Evolutionary conservation across 108 stramenopile species (phyloP).

Genomic region (Cyclotella sp.): DNA sequence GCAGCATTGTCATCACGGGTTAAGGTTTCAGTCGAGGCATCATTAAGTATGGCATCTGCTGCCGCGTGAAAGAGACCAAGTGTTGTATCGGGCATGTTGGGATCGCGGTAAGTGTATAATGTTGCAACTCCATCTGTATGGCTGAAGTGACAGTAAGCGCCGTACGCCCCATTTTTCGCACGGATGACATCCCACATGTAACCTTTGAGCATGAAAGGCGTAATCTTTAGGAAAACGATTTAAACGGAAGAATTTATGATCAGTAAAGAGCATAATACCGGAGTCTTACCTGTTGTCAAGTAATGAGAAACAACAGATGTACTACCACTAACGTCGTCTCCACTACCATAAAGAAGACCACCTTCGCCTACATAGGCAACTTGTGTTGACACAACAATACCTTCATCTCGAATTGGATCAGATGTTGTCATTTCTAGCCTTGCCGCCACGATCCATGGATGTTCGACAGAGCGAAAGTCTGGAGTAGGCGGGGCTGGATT

Average conservation of each 20-base stretch:
- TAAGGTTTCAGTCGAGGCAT: conserved; percentile 35
- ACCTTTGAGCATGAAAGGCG: conserved; percentile 25
- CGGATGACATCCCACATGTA: conserved; percentile 88
- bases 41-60: conserved; percentile 57
- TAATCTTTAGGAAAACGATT: neutral
- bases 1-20: conserved; percentile 62
- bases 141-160: conserved; percentile 77
- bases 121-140: conserved; percentile 65
- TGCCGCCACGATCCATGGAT: conserved; percentile 76
- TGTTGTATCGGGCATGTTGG: conserved; percentile 62
- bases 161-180: conserved; percentile 89
- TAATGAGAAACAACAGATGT: conserved; percentile 71
- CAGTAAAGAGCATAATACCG: neutral
- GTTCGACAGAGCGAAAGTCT: conserved; percentile 57
- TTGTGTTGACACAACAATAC: conserved; percentile 83
- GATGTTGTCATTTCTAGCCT: conserved; percentile 48
- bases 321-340: conserved; percentile 74
- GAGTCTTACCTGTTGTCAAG: conserved; percentile 57
- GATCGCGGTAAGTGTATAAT: conserved; percentile 79
- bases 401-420: conserved; percentile 60
- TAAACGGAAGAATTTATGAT: neutral
- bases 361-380: conserved; percentile 90
- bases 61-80: conserved; percentile 81
- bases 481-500: conserved; percentile 53
- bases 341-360: conserved; percentile 72